These are phyloP conservation scores for Pseudozyma sp. DNA, from an alignment of 1,284 basidiomycete genomes.

Conservation along the genomic window DNA sequence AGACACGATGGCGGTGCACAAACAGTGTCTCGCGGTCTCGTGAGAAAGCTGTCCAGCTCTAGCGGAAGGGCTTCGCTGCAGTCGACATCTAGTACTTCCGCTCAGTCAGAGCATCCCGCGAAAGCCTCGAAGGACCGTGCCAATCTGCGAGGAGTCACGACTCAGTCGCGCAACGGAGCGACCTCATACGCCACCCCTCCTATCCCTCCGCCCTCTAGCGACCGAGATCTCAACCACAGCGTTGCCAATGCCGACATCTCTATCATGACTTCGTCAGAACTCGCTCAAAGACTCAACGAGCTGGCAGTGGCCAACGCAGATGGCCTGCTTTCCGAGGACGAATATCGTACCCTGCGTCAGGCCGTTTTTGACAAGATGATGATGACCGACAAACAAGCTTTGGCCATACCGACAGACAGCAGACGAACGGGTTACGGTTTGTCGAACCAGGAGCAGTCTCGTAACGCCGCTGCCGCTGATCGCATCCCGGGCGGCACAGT, in stretches of 20 bases:
- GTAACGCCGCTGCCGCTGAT: not conserved
- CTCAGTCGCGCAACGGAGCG: no score
- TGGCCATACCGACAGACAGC: constrained; percentile 25
- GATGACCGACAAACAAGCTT: constrained; percentile 24
- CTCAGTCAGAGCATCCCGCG: not conserved
- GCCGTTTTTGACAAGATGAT: constrained; percentile 56
- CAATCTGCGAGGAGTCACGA: no score
- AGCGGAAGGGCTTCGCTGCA: constrained; percentile 8
- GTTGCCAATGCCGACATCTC: constrained; percentile 15
- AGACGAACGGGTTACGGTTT: constrained; percentile 13
- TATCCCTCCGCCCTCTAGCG: no score
- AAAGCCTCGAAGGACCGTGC: not conserved
- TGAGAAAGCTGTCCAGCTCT: constrained; percentile 15
- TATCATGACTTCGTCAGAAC: constrained; percentile 34
- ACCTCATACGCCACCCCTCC: no score
- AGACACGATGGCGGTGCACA: not conserved
- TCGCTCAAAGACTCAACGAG: constrained; percentile 56
- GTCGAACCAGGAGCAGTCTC: not conserved
- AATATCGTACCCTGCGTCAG: constrained; percentile 55
- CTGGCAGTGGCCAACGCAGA: constrained; percentile 61
- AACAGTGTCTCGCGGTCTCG: constrained; percentile 7
- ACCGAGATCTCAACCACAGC: no score
- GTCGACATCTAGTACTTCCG: not conserved
- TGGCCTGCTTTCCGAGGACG: constrained; percentile 56
- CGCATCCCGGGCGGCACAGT: not conserved